Conservation (phyloP, 2,329 filamentous ascomycete genomes). For the Clonostachys byssicola region DNA sequence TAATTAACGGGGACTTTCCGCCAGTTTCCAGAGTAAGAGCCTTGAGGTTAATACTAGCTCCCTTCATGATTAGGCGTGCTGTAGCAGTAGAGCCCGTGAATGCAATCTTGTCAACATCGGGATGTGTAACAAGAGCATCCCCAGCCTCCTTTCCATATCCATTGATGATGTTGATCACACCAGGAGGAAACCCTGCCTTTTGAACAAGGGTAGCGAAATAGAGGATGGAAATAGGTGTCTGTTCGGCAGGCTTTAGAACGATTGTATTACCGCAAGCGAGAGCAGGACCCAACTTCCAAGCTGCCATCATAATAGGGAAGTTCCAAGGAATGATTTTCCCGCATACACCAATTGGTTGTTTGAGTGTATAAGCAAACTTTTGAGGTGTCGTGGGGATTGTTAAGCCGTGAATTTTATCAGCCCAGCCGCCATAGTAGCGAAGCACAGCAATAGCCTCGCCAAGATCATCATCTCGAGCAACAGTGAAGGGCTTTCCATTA, state of each 20-base stretch:
- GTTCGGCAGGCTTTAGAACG: slow-evolving; percentile 68
- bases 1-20: slow-evolving; percentile 72
- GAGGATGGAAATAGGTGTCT: slow-evolving; percentile 65
- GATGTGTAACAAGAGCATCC: slow-evolving; percentile 66
- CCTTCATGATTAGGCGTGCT: slow-evolving; percentile 71
- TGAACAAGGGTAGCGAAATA: slow-evolving; percentile 59
- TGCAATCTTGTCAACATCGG: slow-evolving; percentile 74
- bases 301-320: slow-evolving; percentile 71
- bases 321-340: slow-evolving; percentile 84
- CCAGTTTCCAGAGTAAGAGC: slow-evolving; percentile 74
- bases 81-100: slow-evolving; percentile 71
- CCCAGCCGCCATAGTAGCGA: slow-evolving; percentile 76
- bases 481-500: slow-evolving; percentile 80
- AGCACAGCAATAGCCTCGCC: slow-evolving; percentile 61
- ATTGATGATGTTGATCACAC: slow-evolving; percentile 68
- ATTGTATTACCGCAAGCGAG: slow-evolving; percentile 66
- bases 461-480: slow-evolving; percentile 68
- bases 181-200: slow-evolving; percentile 71
- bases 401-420: slow-evolving; percentile 84
- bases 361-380: slow-evolving; percentile 76
- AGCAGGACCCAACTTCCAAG: slow-evolving; percentile 73
- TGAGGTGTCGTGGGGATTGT: slow-evolving; percentile 70
- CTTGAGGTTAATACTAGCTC: slow-evolving; percentile 68
- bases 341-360: slow-evolving; percentile 73
- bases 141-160: slow-evolving; percentile 73